Evolutionary conservation across 2,329 filamentous ascomycete genomes (phyloP), one percentile per base, ranked within the genome.

Genomic region (Clonostachys chloroleuca): DNA sequence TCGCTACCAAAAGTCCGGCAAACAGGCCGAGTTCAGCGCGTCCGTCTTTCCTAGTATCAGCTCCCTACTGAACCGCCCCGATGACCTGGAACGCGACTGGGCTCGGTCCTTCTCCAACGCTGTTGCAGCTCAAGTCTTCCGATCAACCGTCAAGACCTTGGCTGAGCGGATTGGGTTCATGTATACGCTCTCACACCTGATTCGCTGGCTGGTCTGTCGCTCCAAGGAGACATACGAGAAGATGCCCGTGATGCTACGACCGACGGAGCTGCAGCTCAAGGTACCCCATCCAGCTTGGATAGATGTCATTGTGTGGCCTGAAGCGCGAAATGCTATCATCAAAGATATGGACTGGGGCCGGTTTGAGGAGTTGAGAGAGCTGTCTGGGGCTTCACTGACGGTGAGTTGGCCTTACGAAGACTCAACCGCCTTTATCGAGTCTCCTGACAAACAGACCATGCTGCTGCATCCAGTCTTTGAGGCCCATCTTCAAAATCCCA

Each of bases 281-380:
- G 51, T 57, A 3, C 53, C 57, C 1, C 57, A 59, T 42, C 57
- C 58, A 1, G 49, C 54, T 2, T 60, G 58, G 58, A 51, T 59
- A 35, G 56, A 59, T 43, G 47, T 52, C 6, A 51, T 60, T 12
- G 48, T 52, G 2, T 56, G 52, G 50, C 54, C 54, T 9, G 46
- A 54, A 5, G 43, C 53, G 9, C 49, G 54, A 4, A 53, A 55
- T 36, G 49, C 42, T 33, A 48, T 57, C 35, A 57, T 57, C 39
- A 46, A 51, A 20, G 44, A 51, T 34, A 53, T 48, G 49, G 49
- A 30, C 20, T 20, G 41, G 41, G 20, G 41, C 20, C 17, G 18
- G 12, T 42, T 18, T 14, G 41, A 30, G 20, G 30, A 17, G 30
- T 42, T 42, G 14, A n/a, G 20, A 9, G 17, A 24, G 41, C 41